Base-by-base conservation (phyloP, 1,284 basidiomycete species). In the Rhodotorula sp. region DNA sequence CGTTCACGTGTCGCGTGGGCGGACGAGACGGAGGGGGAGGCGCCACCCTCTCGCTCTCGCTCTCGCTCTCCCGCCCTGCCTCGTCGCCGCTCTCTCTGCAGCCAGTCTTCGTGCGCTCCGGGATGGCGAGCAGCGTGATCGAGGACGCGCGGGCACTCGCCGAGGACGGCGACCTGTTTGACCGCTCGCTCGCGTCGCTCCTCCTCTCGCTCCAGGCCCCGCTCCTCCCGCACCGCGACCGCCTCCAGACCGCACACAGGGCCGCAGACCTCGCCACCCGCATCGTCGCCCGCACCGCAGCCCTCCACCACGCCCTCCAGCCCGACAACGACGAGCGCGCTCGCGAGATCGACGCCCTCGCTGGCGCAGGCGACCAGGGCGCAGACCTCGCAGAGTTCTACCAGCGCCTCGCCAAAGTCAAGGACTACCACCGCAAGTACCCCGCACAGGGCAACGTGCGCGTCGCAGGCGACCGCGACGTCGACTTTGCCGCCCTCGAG, bases 351-450 rank as follows among this genome's bases (percentile, higher is more conserved):
- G 76, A 86, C 82, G 80, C 81, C 34, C 79, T 85, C 27, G 73
- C 81, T 32, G 67, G 82, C 69, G 64, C 86, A 86, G 70, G 65
- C 8, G 27, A 34, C 3, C 86, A 85, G 62, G 69, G 70, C 3
- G 88, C 89, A 79, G 92, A 97, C 81, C 85, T 97, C 61, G 88
- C 89, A 60, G 92, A 95, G 81, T 99, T 99, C 85, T 99, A 99
- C 84, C 84, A 88, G 80, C 89, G 96, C 81, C 89, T 99, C 83
- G 89, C 88, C 80, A 92, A 91, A 86, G 89, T 99, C 82, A 92
- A 94, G 84, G 94, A 96, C 80, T 94, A 97, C 86, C 91, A 98
- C 86, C 87, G 87, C 82, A 94, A 92, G 85, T 97, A 98, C 86
- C 94, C 93, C 83, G 90, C 93, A 84, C 85, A 90, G 84, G 88